These are phyloP conservation scores for Pseudogymnoascus sp. DNA, from an alignment of 2,329 filamentous ascomycete species.

Conservation along the genomic window DNA sequence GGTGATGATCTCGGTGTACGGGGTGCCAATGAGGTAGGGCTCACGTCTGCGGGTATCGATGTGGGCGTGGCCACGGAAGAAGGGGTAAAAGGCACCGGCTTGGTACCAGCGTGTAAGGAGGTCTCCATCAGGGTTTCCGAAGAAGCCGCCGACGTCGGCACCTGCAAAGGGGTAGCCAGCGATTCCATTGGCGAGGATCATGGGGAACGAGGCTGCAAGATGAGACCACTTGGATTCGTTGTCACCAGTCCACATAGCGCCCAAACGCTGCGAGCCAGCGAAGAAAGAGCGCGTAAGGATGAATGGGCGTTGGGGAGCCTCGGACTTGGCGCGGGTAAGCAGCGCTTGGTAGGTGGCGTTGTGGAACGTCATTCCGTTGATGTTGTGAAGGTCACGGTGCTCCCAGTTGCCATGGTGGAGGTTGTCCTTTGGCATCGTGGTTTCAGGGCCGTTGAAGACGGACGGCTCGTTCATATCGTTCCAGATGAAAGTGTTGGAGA, in stretches of 20 bases:
- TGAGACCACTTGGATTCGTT: slow-evolving; percentile 93
- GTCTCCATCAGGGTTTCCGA: slow-evolving; percentile 91
- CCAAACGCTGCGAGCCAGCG: slow-evolving; percentile 78
- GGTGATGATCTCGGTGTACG: slow-evolving; percentile 79
- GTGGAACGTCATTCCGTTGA: slow-evolving; percentile 91
- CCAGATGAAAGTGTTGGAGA: slow-evolving; percentile 88
- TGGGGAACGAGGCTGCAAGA: slow-evolving; percentile 80
- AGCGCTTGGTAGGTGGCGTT: slow-evolving; percentile 89
- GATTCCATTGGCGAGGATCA: slow-evolving; percentile 89
- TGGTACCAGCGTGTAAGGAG: slow-evolving; percentile 94
- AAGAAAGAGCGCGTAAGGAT: slow-evolving; percentile 90
- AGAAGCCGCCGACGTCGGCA: slow-evolving; percentile 95
- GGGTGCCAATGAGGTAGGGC: slow-evolving; percentile 80
- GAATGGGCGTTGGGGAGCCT: slow-evolving; percentile 71
- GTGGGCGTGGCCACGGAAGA: slow-evolving; percentile 95
- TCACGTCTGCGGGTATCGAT: slow-evolving; percentile 93
- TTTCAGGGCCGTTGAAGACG: slow-evolving; percentile 96
- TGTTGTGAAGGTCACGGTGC: slow-evolving; percentile 91
- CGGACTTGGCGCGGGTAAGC: slow-evolving; percentile 76
- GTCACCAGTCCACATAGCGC: slow-evolving; percentile 98
- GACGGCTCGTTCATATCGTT: slow-evolving; percentile 99
- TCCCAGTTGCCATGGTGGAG: slow-evolving; percentile 88
- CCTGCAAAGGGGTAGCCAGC: slow-evolving; percentile 90
- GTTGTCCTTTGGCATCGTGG: slow-evolving; percentile 98
- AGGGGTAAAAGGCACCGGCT: slow-evolving; percentile 92